Evolutionary conservation across 2,329 filamentous ascomycete species (phyloP).

Genomic region (Colletotrichum australisinense): DNA sequence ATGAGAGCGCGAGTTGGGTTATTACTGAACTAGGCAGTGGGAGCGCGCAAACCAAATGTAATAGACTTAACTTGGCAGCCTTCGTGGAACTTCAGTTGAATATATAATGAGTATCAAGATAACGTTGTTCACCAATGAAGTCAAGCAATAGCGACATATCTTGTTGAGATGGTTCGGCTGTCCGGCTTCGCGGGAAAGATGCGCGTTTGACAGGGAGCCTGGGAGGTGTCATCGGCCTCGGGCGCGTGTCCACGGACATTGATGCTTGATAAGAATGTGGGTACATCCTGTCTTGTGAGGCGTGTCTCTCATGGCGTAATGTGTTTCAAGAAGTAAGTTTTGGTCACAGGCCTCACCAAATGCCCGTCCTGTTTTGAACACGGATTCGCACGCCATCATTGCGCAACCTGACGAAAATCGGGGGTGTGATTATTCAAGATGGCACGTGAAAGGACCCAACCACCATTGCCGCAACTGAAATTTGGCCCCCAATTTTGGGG

Average conservation of each 20-base stretch:
- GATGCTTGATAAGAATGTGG: constrained; percentile 23
- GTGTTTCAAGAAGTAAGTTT: constrained; percentile 19
- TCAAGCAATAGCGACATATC: neutral
- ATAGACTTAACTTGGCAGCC: neutral
- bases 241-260: constrained; percentile 3
- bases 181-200: neutral
- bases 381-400: constrained; percentile 32
- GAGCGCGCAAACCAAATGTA: neutral
- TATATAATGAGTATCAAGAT: neutral
- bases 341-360: neutral
- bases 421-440: neutral
- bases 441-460: neutral
- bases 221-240: neutral
- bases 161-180: neutral
- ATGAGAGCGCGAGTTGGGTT: neutral
- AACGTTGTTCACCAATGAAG: neutral
- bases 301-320: constrained; percentile 24
- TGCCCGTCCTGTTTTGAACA: neutral
- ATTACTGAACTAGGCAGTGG: too few relatives aligned
- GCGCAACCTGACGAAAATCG: constrained; percentile 25
- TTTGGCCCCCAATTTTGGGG: neutral
- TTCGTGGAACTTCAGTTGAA: too few relatives aligned
- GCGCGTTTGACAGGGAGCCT: neutral
- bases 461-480: too few relatives aligned
- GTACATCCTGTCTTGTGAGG: neutral